These are phyloP conservation scores for Ocimum tenuiflorum DNA, from an alignment of 257 asterid genomes.

Conservation along the genomic window DNA sequence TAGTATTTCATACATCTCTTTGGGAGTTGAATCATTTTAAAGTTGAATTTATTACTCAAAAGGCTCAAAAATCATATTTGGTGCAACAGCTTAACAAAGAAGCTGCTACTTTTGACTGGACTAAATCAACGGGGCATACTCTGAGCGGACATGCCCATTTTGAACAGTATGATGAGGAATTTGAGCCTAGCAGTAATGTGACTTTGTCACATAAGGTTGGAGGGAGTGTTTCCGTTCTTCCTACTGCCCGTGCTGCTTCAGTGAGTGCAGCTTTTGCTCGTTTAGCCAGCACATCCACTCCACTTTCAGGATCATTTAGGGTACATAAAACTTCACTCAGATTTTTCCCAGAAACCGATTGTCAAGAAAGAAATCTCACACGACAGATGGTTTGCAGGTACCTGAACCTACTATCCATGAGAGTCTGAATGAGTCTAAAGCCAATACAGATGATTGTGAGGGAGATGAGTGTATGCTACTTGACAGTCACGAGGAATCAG, in stretches of 20 bases:
- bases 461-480: slow-evolving; percentile 25
- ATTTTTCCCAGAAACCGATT: slow-evolving; percentile 13
- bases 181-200: slow-evolving; percentile 22
- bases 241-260: slow-evolving; percentile 68
- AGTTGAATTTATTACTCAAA: not conserved
- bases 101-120: slow-evolving; percentile 81
- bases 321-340: slow-evolving; percentile 23
- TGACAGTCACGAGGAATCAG: slow-evolving; percentile 22
- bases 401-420: slow-evolving; percentile 13
- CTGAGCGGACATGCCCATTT: slow-evolving; percentile 37
- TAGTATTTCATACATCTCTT: not conserved
- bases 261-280: slow-evolving; percentile 78
- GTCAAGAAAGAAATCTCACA: not conserved
- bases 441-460: slow-evolving; percentile 31
- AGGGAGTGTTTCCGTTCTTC: slow-evolving; percentile 43
- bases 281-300: slow-evolving; percentile 33
- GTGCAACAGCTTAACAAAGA: slow-evolving; percentile 71
- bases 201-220: slow-evolving; percentile 61
- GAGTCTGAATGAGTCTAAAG: slow-evolving; percentile 18
- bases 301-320: slow-evolving; percentile 23
- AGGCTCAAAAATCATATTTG: slow-evolving; percentile 11
- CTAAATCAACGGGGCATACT: slow-evolving; percentile 66
- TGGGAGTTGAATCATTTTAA: not conserved
- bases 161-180: slow-evolving; percentile 37
- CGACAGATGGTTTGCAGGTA: slow-evolving; percentile 27